phyloP scores from a whole-genome alignment of 495 filamentous ascomycete species.

The Bryoglossum gracile region DNA sequence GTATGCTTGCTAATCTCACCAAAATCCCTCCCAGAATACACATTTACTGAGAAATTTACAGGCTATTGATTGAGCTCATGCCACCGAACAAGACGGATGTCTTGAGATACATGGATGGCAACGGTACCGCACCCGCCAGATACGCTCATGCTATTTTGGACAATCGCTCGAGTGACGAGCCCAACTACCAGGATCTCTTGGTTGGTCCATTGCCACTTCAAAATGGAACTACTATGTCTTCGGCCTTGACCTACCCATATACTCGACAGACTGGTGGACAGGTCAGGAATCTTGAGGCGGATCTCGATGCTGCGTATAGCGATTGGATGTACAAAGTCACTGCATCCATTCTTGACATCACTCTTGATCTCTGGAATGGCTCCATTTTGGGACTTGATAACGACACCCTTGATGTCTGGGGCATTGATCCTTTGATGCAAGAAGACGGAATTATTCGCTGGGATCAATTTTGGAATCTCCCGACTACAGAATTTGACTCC shows the following conservation, averaged over 20 bases:
- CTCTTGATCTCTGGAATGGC: not conserved
- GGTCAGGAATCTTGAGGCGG: slow-evolving; percentile 35
- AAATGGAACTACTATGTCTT: slow-evolving; percentile 28
- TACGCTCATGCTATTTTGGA: slow-evolving; percentile 42
- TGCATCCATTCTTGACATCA: not conserved
- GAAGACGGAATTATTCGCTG: slow-evolving; percentile 36
- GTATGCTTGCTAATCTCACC: not conserved
- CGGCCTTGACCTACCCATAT: slow-evolving; percentile 36
- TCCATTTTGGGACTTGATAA: slow-evolving; percentile 37
- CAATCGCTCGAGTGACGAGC: slow-evolving; percentile 32
- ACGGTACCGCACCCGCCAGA: slow-evolving; percentile 30
- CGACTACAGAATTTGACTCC: slow-evolving; percentile 30
- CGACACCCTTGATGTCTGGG: slow-evolving; percentile 35
- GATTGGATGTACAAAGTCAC: slow-evolving; percentile 22
- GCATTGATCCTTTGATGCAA: slow-evolving; percentile 34
- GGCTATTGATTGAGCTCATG: slow-evolving; percentile 37
- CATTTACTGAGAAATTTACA: slow-evolving; percentile 1
- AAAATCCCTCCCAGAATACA: too few species aligned
- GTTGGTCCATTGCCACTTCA: slow-evolving; percentile 40
- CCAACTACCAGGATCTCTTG: slow-evolving; percentile 38
- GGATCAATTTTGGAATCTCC: slow-evolving; percentile 34
- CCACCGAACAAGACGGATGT: slow-evolving; percentile 47
- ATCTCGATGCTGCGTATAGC: slow-evolving; percentile 17
- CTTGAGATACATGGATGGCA: slow-evolving; percentile 36
- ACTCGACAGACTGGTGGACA: slow-evolving; percentile 33